Base-by-base conservation (phyloP, 202 grass and related monocot species). In the Panicum virgatum region DNA sequence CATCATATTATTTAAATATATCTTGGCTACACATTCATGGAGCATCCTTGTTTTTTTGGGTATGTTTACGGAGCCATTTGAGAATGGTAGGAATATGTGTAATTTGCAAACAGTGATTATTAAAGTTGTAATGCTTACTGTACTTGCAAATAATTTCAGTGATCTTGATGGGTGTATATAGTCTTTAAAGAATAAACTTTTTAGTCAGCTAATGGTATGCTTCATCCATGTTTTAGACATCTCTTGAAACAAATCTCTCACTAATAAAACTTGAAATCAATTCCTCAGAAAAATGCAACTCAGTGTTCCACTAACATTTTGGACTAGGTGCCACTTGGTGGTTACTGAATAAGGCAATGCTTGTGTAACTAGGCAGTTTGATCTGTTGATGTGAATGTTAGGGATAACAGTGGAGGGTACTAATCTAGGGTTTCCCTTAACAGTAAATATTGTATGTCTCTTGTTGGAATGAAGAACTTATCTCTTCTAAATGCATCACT, bases 91-190 rank as follows among this genome's bases (percentile, higher is more conserved):
- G 26, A 67, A 39, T 23, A 47, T 38, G 69, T 34, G 51, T 72
- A 34, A 44, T 85, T 79, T 65, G 2, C 19, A 65, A n/a, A 86
- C 45, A 66, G 37, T 67, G n/a, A 73, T 72, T 72, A 71, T 54
- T 18, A 13, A 60, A 61, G 9, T 78, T 70, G 15, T 56, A 76
- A 20, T 76, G 44, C 45, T 85, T 85, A 3, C 38, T 26, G 32
- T 56, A 68, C 13, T 9, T 51, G 8, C 52, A 84, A 34, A 48
- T 48, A 65, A 45, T 69, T 32, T 54, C 18, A 43, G 52, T 60
- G 38, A 44, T 44, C 1, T 12, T 26, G 27, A 86, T 86, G 27
- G 29, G 15, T 38, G 45, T 62, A n/a, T n/a, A n/a, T n/a, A 66
- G 26, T n/a, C 27, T 47, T 18, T 38, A 20, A 58, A 46, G 19